A percentile compares a stretch with the other conserved stretches of the same genome.
phyloP scores from a whole-genome alignment of 202 grass and related monocot species.

The Carex arenaria region DNA sequence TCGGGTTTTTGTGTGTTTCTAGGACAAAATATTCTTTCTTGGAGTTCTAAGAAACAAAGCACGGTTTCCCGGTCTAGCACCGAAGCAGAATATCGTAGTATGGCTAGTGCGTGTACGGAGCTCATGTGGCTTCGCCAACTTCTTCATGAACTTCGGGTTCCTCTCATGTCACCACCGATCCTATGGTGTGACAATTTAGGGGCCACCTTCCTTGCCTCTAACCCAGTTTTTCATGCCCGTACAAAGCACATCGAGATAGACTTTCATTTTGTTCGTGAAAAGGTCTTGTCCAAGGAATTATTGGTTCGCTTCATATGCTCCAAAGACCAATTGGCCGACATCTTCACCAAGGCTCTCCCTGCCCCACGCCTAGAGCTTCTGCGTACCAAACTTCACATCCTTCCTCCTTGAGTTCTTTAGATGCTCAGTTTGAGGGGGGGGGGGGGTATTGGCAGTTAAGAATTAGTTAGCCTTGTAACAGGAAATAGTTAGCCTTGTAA shows the following conservation, averaged over 20 bases:
- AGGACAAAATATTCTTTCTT: background rate
- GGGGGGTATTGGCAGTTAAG: no score
- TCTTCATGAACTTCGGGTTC: background rate
- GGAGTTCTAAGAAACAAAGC: background rate
- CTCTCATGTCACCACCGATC: rapidly evolving
- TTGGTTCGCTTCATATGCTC: background rate
- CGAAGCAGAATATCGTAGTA: background rate
- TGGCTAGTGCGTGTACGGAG: background rate
- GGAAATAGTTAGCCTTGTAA: no score
- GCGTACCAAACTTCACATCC: background rate
- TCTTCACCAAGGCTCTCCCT: background rate
- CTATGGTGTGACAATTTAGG: background rate
- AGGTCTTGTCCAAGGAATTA: background rate
- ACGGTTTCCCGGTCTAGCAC: background rate
- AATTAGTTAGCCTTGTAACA: no score
- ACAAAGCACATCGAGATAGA: background rate
- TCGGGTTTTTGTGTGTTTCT: background rate
- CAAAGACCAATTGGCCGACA: background rate
- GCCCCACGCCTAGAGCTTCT: background rate
- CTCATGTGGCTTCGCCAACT: background rate
- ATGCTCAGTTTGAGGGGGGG: no score
- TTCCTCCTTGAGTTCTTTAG: no score
- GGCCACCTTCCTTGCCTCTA: background rate
- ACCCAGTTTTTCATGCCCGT: background rate
- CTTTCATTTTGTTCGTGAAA: background rate